Base-by-base conservation (phyloP, 345 rosid genomes). In the Hibiscus mutabilis region DNA sequence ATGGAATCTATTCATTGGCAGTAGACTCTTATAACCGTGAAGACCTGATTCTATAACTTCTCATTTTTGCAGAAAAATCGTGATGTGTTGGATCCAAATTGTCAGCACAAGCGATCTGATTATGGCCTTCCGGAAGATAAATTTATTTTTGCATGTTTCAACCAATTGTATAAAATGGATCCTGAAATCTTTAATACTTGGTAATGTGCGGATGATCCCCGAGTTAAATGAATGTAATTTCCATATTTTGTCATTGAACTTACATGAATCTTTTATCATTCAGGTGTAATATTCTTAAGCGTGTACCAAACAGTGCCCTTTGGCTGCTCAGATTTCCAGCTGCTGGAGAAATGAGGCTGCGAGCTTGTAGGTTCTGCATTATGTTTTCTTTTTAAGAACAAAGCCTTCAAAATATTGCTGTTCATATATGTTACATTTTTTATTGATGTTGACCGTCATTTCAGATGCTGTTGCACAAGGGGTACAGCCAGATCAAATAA, bases 291-390 rank as follows among this genome's bases (percentile, higher is more conserved):
- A 89, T 96, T 82, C 99, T 96, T 75, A 96, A 89, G 74, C 86
- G 97, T 16, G 97, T 96, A 25, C 96, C 99, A 68, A 91, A 89
- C 69, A 87, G 97, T 86, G 98, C 95, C 40, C 87, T 96, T 58
- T 96, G 99, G 99, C 99, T 96, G 60, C 97, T 96, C 49, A 87
- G 96, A 68, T 96, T 96, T 76, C 99, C 99, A 40, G 98, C 99
- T 72, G 97, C 99, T 1, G 99, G 99, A 62, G 99, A 96, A 82
- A 88, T 81, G 86, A 89, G 98, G 82, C 85, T 96, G 37, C 91
- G 97, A 12, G 52, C 88, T 72, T 90, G 99, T 96, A 85, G 13
- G 97, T 76, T 67, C 46, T 25, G 29, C 31, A 31, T 49, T 13
- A 12, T 51, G 7, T 59, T 42, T 16, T 47, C 56, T 27, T 27